Percentiles rank a stretch among this genome's conserved stretches.
These are phyloP conservation scores for Plenodomus biglobosus DNA, from an alignment of 2,329 filamentous ascomycete species.

Conservation along the genomic window DNA sequence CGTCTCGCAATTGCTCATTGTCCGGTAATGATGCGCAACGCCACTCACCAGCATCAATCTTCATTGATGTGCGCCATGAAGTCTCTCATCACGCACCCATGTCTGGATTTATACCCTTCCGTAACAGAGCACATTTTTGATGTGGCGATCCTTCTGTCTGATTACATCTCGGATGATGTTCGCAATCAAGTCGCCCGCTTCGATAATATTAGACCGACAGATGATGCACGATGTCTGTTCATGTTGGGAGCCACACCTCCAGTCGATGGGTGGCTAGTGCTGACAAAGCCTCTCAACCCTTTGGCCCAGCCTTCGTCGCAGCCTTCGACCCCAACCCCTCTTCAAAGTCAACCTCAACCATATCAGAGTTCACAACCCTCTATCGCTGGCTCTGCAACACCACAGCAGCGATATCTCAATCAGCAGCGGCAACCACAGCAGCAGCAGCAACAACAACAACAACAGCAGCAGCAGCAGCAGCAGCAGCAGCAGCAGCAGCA, in stretches of 20 bases:
- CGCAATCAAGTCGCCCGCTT: conserved; percentile 38
- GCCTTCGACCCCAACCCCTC: conserved; percentile 14
- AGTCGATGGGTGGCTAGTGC: conserved; percentile 48
- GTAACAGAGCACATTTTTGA: conserved; percentile 49
- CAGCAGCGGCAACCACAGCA: conserved; percentile 26
- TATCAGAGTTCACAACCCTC: conserved; percentile 26
- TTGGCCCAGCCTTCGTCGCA: conserved; percentile 22
- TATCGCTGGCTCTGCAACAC: conserved; percentile 12
- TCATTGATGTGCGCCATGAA: conserved; percentile 41
- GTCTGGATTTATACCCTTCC: conserved; percentile 38
- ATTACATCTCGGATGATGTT: conserved; percentile 45
- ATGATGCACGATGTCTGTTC: conserved; percentile 44
- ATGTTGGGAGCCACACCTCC: conserved; percentile 43
- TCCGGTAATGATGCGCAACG: conserved; percentile 24
- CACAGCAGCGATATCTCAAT: conserved; percentile 32
- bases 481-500: conserved; percentile 25
- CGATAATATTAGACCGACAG: conserved; percentile 22
- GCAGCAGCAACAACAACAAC: conserved; percentile 24
- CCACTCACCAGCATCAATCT: conserved; percentile 32
- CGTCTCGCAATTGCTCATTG: conserved; percentile 46
- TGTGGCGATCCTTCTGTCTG: conserved; percentile 46
- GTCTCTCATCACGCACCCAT: conserved; percentile 42
- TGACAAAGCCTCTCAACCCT: conserved; percentile 36
- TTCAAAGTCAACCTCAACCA: conserved; percentile 18
- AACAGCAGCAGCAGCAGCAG: conserved; percentile 18